These are phyloP conservation scores for Thuidium tamariscinum DNA, from an alignment of 225 moss, liverwort and hornwort genomes.

Conservation along the genomic window DNA sequence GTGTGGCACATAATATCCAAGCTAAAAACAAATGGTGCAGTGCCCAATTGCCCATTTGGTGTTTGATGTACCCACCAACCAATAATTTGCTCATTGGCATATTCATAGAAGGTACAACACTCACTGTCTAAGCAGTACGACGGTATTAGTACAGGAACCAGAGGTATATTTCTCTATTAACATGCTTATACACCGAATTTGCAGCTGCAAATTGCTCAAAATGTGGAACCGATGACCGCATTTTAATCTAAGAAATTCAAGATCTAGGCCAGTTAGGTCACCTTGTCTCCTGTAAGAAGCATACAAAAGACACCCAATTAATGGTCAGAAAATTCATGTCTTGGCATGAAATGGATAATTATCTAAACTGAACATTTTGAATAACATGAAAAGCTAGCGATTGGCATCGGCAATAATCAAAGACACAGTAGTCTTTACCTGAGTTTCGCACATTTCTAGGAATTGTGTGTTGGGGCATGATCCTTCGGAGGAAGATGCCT, in stretches of 20 bases:
- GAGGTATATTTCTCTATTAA: neutral
- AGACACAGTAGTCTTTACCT: neutral
- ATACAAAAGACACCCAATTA: neutral
- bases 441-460: neutral
- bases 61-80: neutral
- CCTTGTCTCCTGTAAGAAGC: neutral
- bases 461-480: no score
- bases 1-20: no score
- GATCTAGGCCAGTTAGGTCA: no score
- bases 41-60: neutral
- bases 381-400: neutral
- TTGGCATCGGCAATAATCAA: neutral
- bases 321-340: no score
- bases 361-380: neutral
- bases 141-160: neutral
- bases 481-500: neutral
- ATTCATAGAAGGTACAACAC: neutral
- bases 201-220: neutral
- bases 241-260: neutral
- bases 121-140: neutral
- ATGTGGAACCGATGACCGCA: neutral
- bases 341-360: rapidly evolving
- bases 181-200: neutral
- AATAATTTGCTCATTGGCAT: neutral
- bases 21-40: neutral